A percentile compares a stretch with the other conserved stretches of the same genome.
Conservation (phyloP, 2,329 filamentous ascomycete genomes). For the Didymella arachidicola region DNA sequence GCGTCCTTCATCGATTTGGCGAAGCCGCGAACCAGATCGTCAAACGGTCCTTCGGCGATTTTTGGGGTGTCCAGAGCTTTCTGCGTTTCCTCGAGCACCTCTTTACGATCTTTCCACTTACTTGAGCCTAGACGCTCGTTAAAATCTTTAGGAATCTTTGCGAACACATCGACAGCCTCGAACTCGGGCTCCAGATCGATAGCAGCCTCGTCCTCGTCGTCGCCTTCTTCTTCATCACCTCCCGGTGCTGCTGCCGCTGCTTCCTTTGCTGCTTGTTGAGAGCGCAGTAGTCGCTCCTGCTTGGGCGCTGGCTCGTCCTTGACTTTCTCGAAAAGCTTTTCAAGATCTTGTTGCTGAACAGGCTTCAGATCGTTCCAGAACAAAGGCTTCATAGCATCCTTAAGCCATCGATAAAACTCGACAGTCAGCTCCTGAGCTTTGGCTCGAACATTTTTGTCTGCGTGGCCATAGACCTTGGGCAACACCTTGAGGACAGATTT, state of each 20-base stretch:
- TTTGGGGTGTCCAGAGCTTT: constrained; percentile 80
- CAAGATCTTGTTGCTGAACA: constrained; percentile 91
- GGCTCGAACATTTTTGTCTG: constrained; percentile 96
- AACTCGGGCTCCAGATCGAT: constrained; percentile 71
- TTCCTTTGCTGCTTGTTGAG: constrained; percentile 85
- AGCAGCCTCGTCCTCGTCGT: constrained; percentile 69
- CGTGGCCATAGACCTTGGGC: constrained; percentile 91
- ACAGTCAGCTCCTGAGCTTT: constrained; percentile 91
- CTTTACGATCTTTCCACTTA: constrained; percentile 99
- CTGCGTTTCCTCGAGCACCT: constrained; percentile 84
- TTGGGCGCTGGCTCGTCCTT: constrained; percentile 88
- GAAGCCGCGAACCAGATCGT: constrained; percentile 81
- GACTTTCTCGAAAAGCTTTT: constrained; percentile 91
- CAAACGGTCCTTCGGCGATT: constrained; percentile 90
- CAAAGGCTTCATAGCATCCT: constrained; percentile 97
- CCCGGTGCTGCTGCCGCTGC: constrained; percentile 69
- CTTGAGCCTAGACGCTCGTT: constrained; percentile 83
- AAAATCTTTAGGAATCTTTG: constrained; percentile 83
- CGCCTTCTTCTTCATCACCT: constrained; percentile 56
- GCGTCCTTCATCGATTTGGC: constrained; percentile 99
- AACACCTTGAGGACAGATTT: constrained; percentile 88
- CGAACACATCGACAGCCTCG: constrained; percentile 84
- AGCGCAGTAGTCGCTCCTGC: constrained; percentile 85
- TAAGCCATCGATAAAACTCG: constrained; percentile 95
- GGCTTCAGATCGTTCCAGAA: constrained; percentile 97